Evolutionary conservation across 805 yeast species (phyloP), one percentile per base, ranked within the genome.

Genomic region (Candida tibetensis): DNA sequence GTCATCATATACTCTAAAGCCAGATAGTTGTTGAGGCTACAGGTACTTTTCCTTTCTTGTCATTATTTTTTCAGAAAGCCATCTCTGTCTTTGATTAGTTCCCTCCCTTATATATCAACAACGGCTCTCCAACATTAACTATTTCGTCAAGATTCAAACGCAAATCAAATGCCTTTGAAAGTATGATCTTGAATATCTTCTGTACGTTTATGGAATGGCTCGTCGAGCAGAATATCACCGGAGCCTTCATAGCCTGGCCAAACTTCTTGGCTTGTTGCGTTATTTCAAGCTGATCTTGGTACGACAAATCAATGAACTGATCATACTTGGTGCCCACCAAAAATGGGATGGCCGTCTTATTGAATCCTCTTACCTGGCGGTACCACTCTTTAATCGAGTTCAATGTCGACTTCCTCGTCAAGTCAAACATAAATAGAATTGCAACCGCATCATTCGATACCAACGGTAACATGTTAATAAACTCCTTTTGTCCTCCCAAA

Each of bases 301-400:
- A 77, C 32, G 90, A 77, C 59, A 87, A 64, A 47, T 85, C 89
- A 19, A 86, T 80, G 59, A 91, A 90, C 45, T 81, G 66, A 57
- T 91, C 99, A 61, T 85, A 91, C 57, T 91, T 91, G 1, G 99
- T 91, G 3, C 99, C 99, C 2, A 91, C 84, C 32, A 91, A 69
- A 42, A 91, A 77, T 3, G 97, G 96, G 32, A 91, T 84, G 6
- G 97, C 96, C 0, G 90, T 83, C 55, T 82, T 79, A 62, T 91
- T 91, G 56, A 87, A 82, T 0, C 95, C 95, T 36, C 95, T 69
- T 0, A 95, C 91, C 55, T 86, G 95, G 44, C 95, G 70, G 58
- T 89, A 91, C 99, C 98, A 91, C 53, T 89, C 96, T 55, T 87
- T 86, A 37, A 91, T 74, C n/a, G 90, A 82, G 55, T 84, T 85